phyloP scores from a whole-genome alignment of 2,329 filamentous ascomycete species.

The Pseudogymnoascus sp. region DNA sequence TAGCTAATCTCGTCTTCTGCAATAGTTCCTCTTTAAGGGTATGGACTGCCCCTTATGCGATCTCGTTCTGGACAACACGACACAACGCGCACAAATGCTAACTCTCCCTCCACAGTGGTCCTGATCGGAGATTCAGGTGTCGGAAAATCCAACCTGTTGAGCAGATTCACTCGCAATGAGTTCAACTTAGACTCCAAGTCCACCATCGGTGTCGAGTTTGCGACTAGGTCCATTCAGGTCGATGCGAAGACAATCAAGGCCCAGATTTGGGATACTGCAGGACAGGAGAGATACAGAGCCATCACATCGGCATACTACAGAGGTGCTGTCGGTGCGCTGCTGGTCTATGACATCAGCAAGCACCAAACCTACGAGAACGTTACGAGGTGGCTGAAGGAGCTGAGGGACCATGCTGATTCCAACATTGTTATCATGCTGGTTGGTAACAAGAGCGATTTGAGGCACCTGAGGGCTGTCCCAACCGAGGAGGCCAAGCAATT shows the following conservation, averaged over 20 bases:
- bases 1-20: conserved; percentile 29
- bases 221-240: conserved; percentile 96
- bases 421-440: conserved; percentile 99
- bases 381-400: conserved; percentile 96
- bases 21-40: conserved; percentile 95
- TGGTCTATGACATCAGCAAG: conserved; percentile 99
- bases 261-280: conserved; percentile 99
- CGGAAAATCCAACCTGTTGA: conserved; percentile 99
- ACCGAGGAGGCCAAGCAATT: conserved; percentile 98
- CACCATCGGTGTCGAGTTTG: conserved; percentile 98
- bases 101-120: conserved; percentile 58
- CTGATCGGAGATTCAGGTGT: conserved; percentile 98
- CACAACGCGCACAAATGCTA: conserved; percentile 25
- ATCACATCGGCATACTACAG: conserved; percentile 99
- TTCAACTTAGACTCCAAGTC: conserved; percentile 99
- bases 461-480: conserved; percentile 90
- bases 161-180: conserved; percentile 98
- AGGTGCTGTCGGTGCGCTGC: conserved; percentile 89
- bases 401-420: conserved; percentile 93
- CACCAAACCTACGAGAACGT: conserved; percentile 99
- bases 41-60: conserved; percentile 11
- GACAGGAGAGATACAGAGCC: conserved; percentile 96
- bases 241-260: conserved; percentile 99
- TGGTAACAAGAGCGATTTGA: conserved; percentile 99
- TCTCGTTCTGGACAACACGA: background rate